Percentiles rank a stretch among this genome's conserved stretches.
phyloP scores from a whole-genome alignment of 2,329 filamentous ascomycete species.

The Plenodomus tracheiphilus region DNA sequence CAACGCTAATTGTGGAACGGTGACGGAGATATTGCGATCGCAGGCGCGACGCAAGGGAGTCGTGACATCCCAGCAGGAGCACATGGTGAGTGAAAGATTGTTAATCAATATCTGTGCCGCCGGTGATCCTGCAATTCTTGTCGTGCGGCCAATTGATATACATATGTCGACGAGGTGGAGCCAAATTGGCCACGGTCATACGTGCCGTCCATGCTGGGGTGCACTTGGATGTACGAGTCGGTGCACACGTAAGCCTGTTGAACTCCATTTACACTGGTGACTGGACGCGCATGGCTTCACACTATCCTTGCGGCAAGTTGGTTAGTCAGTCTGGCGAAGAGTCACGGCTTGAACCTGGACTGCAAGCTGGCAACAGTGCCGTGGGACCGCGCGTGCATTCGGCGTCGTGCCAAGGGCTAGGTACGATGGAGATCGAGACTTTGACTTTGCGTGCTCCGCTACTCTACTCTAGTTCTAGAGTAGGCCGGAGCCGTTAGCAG shows the following conservation, averaged over 20 bases:
- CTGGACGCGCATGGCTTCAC: not conserved
- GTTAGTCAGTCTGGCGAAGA: not conserved
- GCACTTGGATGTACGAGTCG: not conserved
- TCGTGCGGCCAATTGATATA: constrained; percentile 2
- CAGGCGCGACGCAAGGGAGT: constrained; percentile 31
- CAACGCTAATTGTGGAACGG: constrained; percentile 39
- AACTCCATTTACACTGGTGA: constrained; percentile 5
- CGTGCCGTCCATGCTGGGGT: constrained; percentile 1
- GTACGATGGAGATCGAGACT: not conserved
- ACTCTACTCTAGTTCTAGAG: no score
- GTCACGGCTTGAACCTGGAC: not conserved
- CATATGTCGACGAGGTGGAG: constrained; percentile 19
- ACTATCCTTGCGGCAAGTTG: not conserved
- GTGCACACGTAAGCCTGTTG: constrained; percentile 17
- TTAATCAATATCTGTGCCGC: constrained; percentile 25
- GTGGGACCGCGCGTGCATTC: not conserved
- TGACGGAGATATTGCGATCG: constrained; percentile 26
- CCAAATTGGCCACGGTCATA: constrained; percentile 10
- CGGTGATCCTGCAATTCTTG: constrained; percentile 26
- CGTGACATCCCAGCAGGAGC: constrained; percentile 24
- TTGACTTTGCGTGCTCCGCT: not conserved
- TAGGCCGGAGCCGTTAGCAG: no score
- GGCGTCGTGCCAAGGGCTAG: not conserved
- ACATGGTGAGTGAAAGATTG: constrained; percentile 22
- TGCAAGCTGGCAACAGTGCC: not conserved